phyloP scores from a whole-genome alignment of 2,329 filamentous ascomycete genomes.

The Trichophyton simii region DNA sequence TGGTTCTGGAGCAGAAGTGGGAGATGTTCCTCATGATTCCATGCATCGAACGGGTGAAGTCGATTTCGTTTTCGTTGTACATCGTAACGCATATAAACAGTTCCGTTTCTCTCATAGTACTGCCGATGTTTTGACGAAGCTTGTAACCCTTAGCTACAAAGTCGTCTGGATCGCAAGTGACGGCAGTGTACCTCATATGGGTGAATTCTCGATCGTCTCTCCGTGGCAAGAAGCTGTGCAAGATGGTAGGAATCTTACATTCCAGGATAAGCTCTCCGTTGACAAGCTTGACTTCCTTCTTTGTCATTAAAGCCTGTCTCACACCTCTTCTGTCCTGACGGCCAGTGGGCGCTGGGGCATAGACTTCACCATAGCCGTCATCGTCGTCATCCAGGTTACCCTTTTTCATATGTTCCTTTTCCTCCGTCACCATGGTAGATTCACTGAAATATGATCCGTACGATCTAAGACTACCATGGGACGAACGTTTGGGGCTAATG shows the following conservation, averaged over 20 bases:
- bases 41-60: slow-evolving; percentile 96
- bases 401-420: slow-evolving; percentile 33
- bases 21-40: slow-evolving; percentile 97
- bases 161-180: slow-evolving; percentile 95
- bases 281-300: slow-evolving; percentile 89
- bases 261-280: slow-evolving; percentile 96
- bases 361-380: slow-evolving; percentile 49
- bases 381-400: slow-evolving; percentile 35
- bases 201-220: slow-evolving; percentile 94
- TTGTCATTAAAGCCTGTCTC: slow-evolving; percentile 73
- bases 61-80: slow-evolving; percentile 97
- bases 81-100: slow-evolving; percentile 95
- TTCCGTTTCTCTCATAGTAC: slow-evolving; percentile 76
- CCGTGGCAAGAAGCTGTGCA: slow-evolving; percentile 90
- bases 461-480: slow-evolving; percentile 46
- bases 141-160: slow-evolving; percentile 84
- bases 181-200: slow-evolving; percentile 95
- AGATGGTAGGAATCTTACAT: slow-evolving; percentile 96
- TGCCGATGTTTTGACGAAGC: slow-evolving; percentile 77
- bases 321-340: slow-evolving; percentile 81
- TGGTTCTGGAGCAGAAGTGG: slow-evolving; percentile 85
- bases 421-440: slow-evolving; percentile 46
- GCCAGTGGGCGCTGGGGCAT: slow-evolving; percentile 75
- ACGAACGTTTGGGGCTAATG: slow-evolving; percentile 41
- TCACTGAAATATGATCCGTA: slow-evolving; percentile 52